These are phyloP conservation scores for Ormosia emarginata DNA, from an alignment of 306 rosid species.

Conservation along the genomic window DNA sequence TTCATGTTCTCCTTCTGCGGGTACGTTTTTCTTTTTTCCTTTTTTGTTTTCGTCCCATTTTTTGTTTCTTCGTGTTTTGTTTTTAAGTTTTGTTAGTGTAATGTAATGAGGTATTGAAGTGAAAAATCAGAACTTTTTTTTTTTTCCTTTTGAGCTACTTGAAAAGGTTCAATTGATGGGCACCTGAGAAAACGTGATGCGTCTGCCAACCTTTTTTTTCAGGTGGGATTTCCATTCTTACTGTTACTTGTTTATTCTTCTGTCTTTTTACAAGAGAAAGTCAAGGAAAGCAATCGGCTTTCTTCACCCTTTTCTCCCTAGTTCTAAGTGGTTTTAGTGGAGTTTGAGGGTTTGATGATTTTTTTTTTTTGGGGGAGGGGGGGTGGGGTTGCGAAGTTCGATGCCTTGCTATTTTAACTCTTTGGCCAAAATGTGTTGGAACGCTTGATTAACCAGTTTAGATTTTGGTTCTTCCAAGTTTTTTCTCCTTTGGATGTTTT, in stretches of 20 bases:
- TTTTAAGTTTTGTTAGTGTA: not conserved
- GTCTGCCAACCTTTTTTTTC: not conserved
- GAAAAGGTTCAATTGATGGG: constrained; percentile 23
- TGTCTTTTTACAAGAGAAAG: not conserved
- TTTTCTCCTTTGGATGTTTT: not conserved
- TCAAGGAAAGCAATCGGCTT: not conserved
- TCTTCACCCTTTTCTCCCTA: not conserved
- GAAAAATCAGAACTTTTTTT: not conserved
- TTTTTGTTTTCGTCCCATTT: not conserved
- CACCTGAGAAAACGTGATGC: constrained; percentile 16
- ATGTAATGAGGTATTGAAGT: not conserved
- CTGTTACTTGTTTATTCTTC: not conserved
- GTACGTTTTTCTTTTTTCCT: constrained; percentile 22
- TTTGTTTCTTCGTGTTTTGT: not conserved
- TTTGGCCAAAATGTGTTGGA: not conserved
- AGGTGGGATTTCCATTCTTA: not conserved
- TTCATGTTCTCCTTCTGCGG: constrained; percentile 40
- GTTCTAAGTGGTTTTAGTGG: not conserved
- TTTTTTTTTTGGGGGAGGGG: not conserved
- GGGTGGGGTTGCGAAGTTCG: not conserved
- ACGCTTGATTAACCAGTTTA: not conserved
- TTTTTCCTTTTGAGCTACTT: constrained; percentile 16
- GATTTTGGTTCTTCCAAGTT: not conserved
- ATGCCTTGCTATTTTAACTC: not conserved
- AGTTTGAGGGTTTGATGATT: constrained; percentile 20